Evolutionary conservation across 345 rosid species (phyloP), one percentile per base, ranked within the genome.

Genomic region (Populus simonii): DNA sequence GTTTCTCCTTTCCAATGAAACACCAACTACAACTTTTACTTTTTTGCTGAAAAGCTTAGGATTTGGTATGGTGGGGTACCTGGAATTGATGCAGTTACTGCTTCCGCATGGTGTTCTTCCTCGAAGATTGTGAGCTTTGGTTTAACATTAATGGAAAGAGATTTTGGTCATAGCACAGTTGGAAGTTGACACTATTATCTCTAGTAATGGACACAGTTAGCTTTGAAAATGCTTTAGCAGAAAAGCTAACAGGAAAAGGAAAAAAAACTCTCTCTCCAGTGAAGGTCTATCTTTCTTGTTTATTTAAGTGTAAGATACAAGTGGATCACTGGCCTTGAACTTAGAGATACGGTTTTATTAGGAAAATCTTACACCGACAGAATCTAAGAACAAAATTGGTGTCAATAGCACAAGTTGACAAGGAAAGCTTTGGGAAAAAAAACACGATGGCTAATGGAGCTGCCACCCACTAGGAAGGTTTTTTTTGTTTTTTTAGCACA

Each of bases 71-170:
- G 62, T 66, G 80, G 76, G 85, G 43, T 63, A 41, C 73, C 61
- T 70, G 67, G 72, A 35, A 36, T 65, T 45, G 74, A 80, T 77
- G 79, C 55, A 74, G 66, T 72, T 71, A 83, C 65, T 74, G 73
- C 72, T 51, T 62, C 70, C 75, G 41, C 75, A 62, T 72, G 85
- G 73, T 53, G 72, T 49, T 66, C 55, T 78, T 78, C 71, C 63
- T 35, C 47, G 53, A 74, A 70, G 61, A 80, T 20, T 63, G 71
- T 3, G 27, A 65, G n/a, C 62, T 70, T 66, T 71, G 3, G 47
- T 47, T 71, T 68, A 74, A 31, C 72, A 57, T 77, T 65, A 74
- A 74, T 47, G 62, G 33, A 18, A 33, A 27, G 51, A 31, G 38
- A 7, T n/a, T 51, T 31, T 29, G 27, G 36, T 35, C 51, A 16